These are phyloP conservation scores for Chytriomyces sp. DNA, from an alignment of 192 early-diverging fungal species.

Conservation along the genomic window DNA sequence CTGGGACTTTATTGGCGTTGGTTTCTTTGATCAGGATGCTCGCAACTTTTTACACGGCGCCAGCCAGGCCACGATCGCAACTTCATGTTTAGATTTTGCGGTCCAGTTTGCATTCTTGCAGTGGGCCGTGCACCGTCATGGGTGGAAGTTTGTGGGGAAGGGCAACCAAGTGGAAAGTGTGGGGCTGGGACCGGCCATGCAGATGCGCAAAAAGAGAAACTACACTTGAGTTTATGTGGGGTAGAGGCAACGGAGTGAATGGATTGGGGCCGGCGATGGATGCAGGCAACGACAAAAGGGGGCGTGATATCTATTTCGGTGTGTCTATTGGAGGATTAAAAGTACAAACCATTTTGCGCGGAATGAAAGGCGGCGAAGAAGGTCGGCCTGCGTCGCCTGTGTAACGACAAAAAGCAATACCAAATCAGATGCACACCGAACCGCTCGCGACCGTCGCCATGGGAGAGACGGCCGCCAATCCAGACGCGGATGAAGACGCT, in stretches of 20 bases:
- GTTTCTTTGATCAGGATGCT: neutral
- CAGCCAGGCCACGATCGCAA: neutral
- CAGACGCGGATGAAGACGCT: too few species aligned
- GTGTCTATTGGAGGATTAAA: neutral
- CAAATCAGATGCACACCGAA: neutral
- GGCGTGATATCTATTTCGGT: neutral
- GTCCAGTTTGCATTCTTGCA: neutral
- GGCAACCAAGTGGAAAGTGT: neutral
- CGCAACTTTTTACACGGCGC: neutral
- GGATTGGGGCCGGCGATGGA: neutral
- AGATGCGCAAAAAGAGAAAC: neutral
- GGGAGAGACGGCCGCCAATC: too few species aligned
- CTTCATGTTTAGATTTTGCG: neutral
- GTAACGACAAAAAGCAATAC: neutral
- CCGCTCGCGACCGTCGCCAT: neutral
- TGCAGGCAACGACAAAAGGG: neutral
- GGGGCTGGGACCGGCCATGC: neutral
- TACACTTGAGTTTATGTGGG: neutral
- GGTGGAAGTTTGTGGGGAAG: neutral
- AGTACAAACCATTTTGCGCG: neutral
- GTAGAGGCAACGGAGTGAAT: neutral
- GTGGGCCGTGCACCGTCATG: neutral
- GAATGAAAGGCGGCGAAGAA: neutral
- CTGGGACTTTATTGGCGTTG: conserved; percentile 2
- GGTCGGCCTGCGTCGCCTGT: neutral